Base-by-base conservation (phyloP, 345 rosid species). In the Boechera stricta region DNA sequence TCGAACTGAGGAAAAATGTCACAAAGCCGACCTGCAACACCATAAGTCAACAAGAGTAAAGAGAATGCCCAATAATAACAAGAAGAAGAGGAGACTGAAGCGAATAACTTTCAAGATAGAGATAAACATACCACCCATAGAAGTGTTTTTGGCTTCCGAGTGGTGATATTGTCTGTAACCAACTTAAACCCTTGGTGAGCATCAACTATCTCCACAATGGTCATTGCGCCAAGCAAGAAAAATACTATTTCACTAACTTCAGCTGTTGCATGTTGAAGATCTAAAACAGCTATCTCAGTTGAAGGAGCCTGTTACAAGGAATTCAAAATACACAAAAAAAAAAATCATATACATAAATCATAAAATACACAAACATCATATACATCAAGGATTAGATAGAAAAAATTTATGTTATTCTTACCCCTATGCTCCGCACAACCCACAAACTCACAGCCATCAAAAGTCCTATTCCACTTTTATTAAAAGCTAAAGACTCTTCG, bases 171-270 rank as follows among this genome's bases (percentile, higher is more conserved):
- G 83, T 95, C 98, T 26, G 98, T 95, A 71, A 95, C 98, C 51
- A 95, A 85, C 86, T 95, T 95, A 87, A 95, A 95, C 66, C 99
- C 99, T 89, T 95, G 99, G 84, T 95, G 99, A 63, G 99, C 98
- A 82, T 95, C 99, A 60, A 95, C 92, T 63, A 94, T 92, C 88
- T 94, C 97, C 42, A 92, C 98, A 29, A 95, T 95, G 51, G 99
- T 95, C 99, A 95, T 95, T 24, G 99, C 99, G 10, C 99, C 99
- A 10, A 95, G 97, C 83, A 95, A 76, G 89, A 95, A 95, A 73
- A 95, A 92, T 2, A 95, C 99, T 69, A 95, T 92, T 75, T 92
- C 94, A 79, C 96, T 92, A 69, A 91, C 99, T 92, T 92, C 97
- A 28, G 90, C 96, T 49, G 93, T 89, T 79, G 99, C 97, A 85